Evolutionary conservation across 495 filamentous ascomycete genomes (phyloP).

Genomic region (Staphylotrichum tortipilum): DNA sequence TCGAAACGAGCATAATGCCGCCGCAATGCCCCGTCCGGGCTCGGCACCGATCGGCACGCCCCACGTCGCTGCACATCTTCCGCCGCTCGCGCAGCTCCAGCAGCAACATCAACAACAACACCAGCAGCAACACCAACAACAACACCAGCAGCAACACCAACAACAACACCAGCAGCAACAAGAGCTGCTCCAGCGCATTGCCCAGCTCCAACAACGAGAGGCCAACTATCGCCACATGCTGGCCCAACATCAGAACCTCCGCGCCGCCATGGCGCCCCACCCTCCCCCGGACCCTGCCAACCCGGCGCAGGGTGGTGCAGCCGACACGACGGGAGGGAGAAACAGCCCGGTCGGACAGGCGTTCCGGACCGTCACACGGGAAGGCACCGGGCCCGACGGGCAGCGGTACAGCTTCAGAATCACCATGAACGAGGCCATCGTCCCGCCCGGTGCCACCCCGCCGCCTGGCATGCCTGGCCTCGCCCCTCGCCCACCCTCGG

Average conservation of each 20-base stretch:
- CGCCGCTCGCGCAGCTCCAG: background rate
- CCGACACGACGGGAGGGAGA: constrained; percentile 2
- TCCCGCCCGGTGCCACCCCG: background rate
- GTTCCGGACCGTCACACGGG: constrained; percentile 17
- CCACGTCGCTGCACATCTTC: background rate
- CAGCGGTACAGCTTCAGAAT: constrained; percentile 19
- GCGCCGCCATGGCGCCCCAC: constrained; percentile 13
- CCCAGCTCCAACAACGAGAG: constrained; percentile 21
- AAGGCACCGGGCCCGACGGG: constrained; percentile 23
- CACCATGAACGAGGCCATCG: constrained; percentile 20
- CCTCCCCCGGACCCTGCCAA: constrained; percentile 4
- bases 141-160: constrained; percentile 19
- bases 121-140: constrained; percentile 4
- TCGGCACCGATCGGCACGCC: constrained; percentile 8
- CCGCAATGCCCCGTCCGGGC: constrained; percentile 2
- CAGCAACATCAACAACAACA: constrained; percentile 12
- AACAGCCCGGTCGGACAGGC: constrained; percentile 13
- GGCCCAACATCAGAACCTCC: constrained; percentile 20
- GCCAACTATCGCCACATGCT: constrained; percentile 17
- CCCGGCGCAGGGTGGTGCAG: background rate
- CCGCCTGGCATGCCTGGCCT: too few species aligned
- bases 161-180: constrained; percentile 14
- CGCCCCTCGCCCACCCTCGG: constrained; percentile 8
- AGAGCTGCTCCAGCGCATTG: constrained; percentile 16
- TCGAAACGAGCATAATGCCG: constrained; percentile 3